Percentiles rank a stretch among this genome's conserved stretches.
These are phyloP conservation scores for Trametes villosa DNA, from an alignment of 768 basidiomycete genomes.

Conservation along the genomic window DNA sequence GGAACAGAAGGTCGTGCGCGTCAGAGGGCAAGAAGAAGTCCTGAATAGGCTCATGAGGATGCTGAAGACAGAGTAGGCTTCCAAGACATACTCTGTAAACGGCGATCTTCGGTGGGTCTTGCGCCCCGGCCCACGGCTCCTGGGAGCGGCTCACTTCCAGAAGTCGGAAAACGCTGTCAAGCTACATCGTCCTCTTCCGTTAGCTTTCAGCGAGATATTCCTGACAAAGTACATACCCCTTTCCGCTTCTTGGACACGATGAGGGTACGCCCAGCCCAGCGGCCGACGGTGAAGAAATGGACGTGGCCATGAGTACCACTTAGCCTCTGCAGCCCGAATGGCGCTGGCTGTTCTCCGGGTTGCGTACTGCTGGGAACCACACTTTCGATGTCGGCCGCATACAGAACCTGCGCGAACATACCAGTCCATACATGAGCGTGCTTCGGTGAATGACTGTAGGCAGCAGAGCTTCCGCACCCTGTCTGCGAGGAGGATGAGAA, in stretches of 20 bases:
- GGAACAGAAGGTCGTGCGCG: conserved; percentile 53
- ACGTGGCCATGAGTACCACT: conserved; percentile 46
- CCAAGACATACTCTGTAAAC: background rate
- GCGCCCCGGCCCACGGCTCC: conserved; percentile 69
- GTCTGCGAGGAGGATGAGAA: conserved; percentile 52
- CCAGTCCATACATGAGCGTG: too few relatives aligned
- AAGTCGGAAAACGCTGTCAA: conserved; percentile 90
- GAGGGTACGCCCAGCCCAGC: conserved; percentile 47
- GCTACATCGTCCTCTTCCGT: conserved; percentile 34
- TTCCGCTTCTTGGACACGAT: conserved; percentile 47
- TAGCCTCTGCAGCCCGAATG: conserved; percentile 46
- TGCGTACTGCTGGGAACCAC: conserved; percentile 45
- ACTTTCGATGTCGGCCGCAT: conserved; percentile 53
- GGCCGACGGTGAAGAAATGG: conserved; percentile 55
- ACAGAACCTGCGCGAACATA: too few relatives aligned
- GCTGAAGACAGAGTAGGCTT: too few relatives aligned
- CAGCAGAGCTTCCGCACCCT: conserved; percentile 33
- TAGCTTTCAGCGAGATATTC: too few relatives aligned
- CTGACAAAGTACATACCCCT: conserved; percentile 14
- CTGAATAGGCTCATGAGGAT: conserved; percentile 27
- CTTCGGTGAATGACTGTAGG: too few relatives aligned
- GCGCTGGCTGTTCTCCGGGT: conserved; percentile 26
- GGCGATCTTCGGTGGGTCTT: conserved; percentile 65
- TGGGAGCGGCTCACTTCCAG: conserved; percentile 82
- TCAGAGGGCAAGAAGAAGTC: conserved; percentile 92